phyloP scores from a whole-genome alignment of 495 filamentous ascomycete species.

The Entonaema liquescens region DNA sequence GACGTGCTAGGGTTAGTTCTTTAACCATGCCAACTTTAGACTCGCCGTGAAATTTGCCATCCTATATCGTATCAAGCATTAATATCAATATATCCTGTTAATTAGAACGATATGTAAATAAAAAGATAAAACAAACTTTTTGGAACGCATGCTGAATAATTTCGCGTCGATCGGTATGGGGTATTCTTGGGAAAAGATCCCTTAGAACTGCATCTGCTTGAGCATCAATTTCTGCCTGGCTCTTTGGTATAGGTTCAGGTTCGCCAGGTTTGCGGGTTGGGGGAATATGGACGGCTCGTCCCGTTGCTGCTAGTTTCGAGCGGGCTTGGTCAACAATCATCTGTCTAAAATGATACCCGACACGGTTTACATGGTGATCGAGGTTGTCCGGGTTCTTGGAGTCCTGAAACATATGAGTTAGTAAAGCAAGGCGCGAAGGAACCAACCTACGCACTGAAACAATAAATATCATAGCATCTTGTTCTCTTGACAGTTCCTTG shows the following conservation, averaged over 20 bases:
- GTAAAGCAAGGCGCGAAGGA: neutral
- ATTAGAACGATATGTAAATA: neutral
- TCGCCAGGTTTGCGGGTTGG: slow-evolving; percentile 35
- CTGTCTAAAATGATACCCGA: slow-evolving; percentile 78
- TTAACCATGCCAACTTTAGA: slow-evolving; percentile 70
- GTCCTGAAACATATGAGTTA: slow-evolving; percentile 24
- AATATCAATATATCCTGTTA: neutral
- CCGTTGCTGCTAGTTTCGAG: slow-evolving; percentile 40
- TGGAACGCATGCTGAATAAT: slow-evolving; percentile 86
- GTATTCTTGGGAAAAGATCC: slow-evolving; percentile 89
- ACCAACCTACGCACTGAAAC: slow-evolving; percentile 71
- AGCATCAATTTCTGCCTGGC: slow-evolving; percentile 71
- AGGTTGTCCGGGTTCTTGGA: slow-evolving; percentile 37
- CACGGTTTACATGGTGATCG: slow-evolving; percentile 70
- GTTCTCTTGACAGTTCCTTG: slow-evolving; percentile 79
- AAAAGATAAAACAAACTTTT: slow-evolving; percentile 63
- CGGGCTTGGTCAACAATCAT: slow-evolving; percentile 61
- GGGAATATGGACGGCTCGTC: slow-evolving; percentile 22
- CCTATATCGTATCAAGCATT: slow-evolving; percentile 25
- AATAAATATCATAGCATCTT: slow-evolving; percentile 73
- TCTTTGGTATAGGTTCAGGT: slow-evolving; percentile 62
- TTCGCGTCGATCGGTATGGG: slow-evolving; percentile 74
- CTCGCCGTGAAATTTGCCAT: slow-evolving; percentile 41
- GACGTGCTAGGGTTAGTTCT: slow-evolving; percentile 72
- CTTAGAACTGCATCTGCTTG: slow-evolving; percentile 77